Evolutionary conservation across 106 monocot species (phyloP), one percentile per base, ranked within the genome.

Genomic region (Apostasia ramifera): DNA sequence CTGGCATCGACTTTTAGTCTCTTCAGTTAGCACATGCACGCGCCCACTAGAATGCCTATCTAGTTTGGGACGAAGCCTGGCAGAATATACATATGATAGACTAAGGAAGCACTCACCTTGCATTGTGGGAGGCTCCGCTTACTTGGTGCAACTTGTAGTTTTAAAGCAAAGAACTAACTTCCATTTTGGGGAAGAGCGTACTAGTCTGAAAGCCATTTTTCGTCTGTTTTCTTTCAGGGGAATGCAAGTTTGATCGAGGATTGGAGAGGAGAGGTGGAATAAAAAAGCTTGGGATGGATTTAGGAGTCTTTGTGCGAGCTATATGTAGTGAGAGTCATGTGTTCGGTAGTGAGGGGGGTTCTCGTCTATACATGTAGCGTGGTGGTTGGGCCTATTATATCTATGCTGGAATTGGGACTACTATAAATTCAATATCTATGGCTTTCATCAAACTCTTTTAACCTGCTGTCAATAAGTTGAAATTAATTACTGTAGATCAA

Each of bases 271-370:
- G 62, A 72, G 60, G 39, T 71, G 60, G 71, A 61, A 71, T 47
- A 71, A 71, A 69, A 55, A 69, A 40, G 68, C 54, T 55, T 0
- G 54, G 57, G 74, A 66, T 74, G 74, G 66, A 58, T 57, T 55
- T 54, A 60, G 7, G 60, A 69, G 61, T 67, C 75, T 63, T 63
- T 63, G 77, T 77, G 54, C 63, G 55, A 70, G 69, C 47, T 60
- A 48, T 70, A 77, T 70, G 77, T 4, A 39, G 77, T 77, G 62
- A 70, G 77, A 65, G 61, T 64, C 53, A 56, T 70, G 63, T 55
- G 44, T 69, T 69, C 11, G 60, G 14, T 69, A 42, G 43, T 47
- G 63, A 64, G 63, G 63, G 63, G 13, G 63, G 37, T 41, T 50
- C 50, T 8, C 15, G 13, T 57, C 15, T 63, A 45, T 66, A 66